Percentiles rank a stretch among this genome's conserved stretches.
These are phyloP conservation scores for Aspergillus tanneri DNA, from an alignment of 2,329 filamentous ascomycete genomes.

Conservation along the genomic window DNA sequence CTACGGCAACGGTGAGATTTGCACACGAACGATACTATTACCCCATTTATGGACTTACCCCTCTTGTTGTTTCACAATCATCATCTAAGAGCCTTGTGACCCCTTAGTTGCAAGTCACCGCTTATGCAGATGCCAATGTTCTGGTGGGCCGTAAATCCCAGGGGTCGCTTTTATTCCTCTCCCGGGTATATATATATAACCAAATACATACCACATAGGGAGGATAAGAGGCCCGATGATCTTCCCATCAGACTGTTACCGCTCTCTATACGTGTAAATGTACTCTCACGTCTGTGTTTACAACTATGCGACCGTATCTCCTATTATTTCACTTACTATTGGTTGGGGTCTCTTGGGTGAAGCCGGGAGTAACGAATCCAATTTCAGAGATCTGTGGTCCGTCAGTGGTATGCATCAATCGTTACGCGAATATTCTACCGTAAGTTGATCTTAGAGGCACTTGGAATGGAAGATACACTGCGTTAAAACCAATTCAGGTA, in stretches of 20 bases:
- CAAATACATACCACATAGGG: too few relatives aligned
- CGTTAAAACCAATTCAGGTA: conserved; percentile 32
- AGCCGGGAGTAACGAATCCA: conserved; percentile 29
- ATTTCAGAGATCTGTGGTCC: conserved; percentile 31
- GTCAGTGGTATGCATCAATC: conserved; percentile 40
- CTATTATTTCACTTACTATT: conserved; percentile 7
- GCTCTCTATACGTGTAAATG: too few relatives aligned
- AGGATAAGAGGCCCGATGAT: too few relatives aligned
- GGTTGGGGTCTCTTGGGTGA: conserved; percentile 17
- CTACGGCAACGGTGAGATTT: neutral
- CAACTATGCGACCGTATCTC: neutral
- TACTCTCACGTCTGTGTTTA: neutral
- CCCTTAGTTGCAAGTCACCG: neutral
- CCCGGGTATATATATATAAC: too few relatives aligned
- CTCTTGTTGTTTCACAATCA: neutral
- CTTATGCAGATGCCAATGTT: too few relatives aligned
- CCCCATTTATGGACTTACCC: neutral
- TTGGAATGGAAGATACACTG: neutral
- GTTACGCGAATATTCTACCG: conserved; percentile 33
- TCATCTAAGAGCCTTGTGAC: neutral
- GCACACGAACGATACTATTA: neutral
- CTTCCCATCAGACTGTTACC: too few relatives aligned
- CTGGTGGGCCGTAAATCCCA: too few relatives aligned
- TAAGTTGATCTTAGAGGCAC: conserved; percentile 12
- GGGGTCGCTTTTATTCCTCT: too few relatives aligned